phyloP scores from a whole-genome alignment of 1,139 yeast species.

The Saccharomyces hybrid region DNA sequence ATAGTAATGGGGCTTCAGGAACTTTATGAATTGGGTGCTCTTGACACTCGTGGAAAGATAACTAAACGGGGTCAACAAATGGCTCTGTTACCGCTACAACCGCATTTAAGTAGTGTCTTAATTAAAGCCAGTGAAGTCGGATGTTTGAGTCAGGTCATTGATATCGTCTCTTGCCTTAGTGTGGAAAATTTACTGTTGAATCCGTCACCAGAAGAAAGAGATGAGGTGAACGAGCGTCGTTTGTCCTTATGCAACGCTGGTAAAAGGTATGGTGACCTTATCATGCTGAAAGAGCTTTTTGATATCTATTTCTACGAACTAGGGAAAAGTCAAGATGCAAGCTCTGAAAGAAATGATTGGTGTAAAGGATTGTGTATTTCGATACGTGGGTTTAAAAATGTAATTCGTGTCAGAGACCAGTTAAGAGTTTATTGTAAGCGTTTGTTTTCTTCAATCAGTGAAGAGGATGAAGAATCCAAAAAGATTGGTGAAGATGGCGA shows the following conservation, averaged over 20 bases:
- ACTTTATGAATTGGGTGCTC: slow-evolving; percentile 69
- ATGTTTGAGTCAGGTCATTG: slow-evolving; percentile 62
- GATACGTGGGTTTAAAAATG: slow-evolving; percentile 74
- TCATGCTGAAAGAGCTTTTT: slow-evolving; percentile 72
- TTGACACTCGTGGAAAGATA: slow-evolving; percentile 66
- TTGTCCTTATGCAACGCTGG: slow-evolving; percentile 64
- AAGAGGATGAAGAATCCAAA: slow-evolving; percentile 20
- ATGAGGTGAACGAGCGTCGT: slow-evolving; percentile 59
- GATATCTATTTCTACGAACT: slow-evolving; percentile 48
- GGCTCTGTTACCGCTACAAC: slow-evolving; percentile 85
- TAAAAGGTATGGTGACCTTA: slow-evolving; percentile 66
- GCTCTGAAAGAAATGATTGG: slow-evolving; percentile 56
- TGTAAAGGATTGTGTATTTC: slow-evolving; percentile 72
- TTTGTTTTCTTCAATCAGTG: slow-evolving; percentile 19
- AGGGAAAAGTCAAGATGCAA: slow-evolving; percentile 36
- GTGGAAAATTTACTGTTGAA: slow-evolving; percentile 81
- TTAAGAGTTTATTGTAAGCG: slow-evolving; percentile 58
- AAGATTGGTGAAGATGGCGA: slow-evolving; percentile 12
- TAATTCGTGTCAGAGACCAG: slow-evolving; percentile 66
- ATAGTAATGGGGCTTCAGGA: slow-evolving; percentile 71
- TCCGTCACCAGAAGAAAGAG: slow-evolving; percentile 74
- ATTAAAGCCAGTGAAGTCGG: slow-evolving; percentile 57
- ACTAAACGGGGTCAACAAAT: slow-evolving; percentile 73
- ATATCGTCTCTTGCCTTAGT: slow-evolving; percentile 85
- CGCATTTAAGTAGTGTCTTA: slow-evolving; percentile 84